Conservation (phyloP, 768 basidiomycete genomes). For the button mushroom (Agaricus bisporus) region DNA sequence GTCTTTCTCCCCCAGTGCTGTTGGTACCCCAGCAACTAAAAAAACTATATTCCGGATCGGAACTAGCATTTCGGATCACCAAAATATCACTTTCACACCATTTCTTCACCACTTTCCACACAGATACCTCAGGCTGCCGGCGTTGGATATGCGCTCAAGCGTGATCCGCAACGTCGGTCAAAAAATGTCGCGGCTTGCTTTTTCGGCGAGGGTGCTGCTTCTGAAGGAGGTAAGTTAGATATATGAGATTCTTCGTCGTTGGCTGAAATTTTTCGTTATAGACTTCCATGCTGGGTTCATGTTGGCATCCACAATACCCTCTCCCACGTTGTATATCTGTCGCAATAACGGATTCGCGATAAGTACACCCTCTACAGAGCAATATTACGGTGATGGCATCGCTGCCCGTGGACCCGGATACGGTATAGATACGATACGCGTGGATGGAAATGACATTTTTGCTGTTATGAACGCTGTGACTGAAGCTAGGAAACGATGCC, state of each 20-base stretch:
- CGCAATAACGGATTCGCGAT: conserved; percentile 93
- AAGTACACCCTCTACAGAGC: conserved; percentile 85
- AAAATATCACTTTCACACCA: conserved; percentile 85
- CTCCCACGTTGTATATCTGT: conserved; percentile 68
- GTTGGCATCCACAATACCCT: conserved; percentile 69
- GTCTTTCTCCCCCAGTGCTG: conserved; percentile 12
- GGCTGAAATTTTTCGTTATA: conserved; percentile 12
- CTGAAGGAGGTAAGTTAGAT: conserved; percentile 60
- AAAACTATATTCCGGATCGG: conserved; percentile 6
- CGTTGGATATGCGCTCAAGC: conserved; percentile 82
- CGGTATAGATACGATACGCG: conserved; percentile 85
- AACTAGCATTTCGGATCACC: conserved; percentile 79
- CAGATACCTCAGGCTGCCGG: conserved; percentile 96
- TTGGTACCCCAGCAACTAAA: not conserved
- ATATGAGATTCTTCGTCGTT: not conserved
- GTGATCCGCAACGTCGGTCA: conserved; percentile 60
- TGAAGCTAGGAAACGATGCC: conserved; percentile 64
- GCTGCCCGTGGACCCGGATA: conserved; percentile 89
- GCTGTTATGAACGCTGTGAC: conserved; percentile 73
- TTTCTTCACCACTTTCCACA: conserved; percentile 89
- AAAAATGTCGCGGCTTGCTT: conserved; percentile 81
- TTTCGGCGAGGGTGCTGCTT: conserved; percentile 92
- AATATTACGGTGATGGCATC: conserved; percentile 90
- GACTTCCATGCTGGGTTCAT: conserved; percentile 93
- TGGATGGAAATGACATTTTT: conserved; percentile 90